phyloP scores from a whole-genome alignment of 2,329 filamentous ascomycete genomes.

The Nemania sp. region DNA sequence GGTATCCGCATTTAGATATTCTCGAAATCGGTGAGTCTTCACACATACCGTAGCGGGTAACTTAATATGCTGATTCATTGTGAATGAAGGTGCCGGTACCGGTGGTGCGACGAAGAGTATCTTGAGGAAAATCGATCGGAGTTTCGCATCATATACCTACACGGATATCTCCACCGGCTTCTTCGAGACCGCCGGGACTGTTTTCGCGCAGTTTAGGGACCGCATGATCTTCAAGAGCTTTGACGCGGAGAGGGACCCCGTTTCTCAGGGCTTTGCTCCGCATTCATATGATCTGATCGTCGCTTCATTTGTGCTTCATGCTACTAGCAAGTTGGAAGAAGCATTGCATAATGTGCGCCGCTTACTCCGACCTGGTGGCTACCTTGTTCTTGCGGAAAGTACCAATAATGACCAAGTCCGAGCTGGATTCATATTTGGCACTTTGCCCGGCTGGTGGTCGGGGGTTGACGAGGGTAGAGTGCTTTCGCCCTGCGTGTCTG shows the following conservation, averaged over 20 bases:
- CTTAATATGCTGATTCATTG: too few relatives aligned
- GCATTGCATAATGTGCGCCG: neutral
- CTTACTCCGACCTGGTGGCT: neutral
- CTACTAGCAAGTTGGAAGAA: neutral
- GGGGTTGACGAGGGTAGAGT: slow-evolving; percentile 7
- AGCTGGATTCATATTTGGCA: slow-evolving; percentile 3
- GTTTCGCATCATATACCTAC: neutral
- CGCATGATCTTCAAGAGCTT: neutral
- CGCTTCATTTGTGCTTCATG: neutral
- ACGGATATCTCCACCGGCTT: neutral
- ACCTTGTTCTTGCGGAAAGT: neutral
- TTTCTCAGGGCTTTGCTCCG: neutral
- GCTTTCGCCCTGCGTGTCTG: slow-evolving; percentile 8
- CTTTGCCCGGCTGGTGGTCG: slow-evolving; percentile 10
- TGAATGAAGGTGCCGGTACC: too few relatives aligned
- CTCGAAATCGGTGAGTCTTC: too few relatives aligned
- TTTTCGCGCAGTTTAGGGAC: neutral
- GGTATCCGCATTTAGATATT: too few relatives aligned
- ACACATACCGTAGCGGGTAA: too few relatives aligned
- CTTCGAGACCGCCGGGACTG: neutral
- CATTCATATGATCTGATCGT: neutral
- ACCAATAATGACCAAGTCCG: slow-evolving; percentile 7
- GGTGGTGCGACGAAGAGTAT: too few relatives aligned
- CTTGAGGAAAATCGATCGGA: too few relatives aligned
- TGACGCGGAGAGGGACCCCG: neutral